phyloP scores from a whole-genome alignment of 208 protist species.

The Crithidia mellificae region DNA sequence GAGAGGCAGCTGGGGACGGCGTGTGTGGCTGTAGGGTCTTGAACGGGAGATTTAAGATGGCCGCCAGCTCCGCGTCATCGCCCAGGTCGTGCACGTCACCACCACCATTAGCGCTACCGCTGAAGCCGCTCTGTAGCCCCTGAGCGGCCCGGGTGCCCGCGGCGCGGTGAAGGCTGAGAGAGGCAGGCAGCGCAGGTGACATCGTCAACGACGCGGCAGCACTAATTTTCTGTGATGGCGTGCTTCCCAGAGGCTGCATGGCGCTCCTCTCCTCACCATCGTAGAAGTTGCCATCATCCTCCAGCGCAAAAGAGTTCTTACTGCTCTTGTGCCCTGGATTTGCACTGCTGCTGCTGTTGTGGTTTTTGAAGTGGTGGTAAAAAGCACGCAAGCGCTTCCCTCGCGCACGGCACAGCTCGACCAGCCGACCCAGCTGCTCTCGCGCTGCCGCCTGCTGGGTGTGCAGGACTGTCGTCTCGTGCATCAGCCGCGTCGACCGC shows the following conservation, averaged over 20 bases:
- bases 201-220: background rate
- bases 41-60: conserved; percentile 20
- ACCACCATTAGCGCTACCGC: background rate
- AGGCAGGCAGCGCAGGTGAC: background rate
- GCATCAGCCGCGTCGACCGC: conserved; percentile 53
- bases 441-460: conserved; percentile 43
- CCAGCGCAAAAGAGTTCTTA: background rate
- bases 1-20: background rate
- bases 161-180: conserved; percentile 14
- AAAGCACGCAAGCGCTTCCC: conserved; percentile 26
- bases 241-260: background rate
- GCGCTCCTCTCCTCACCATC: background rate
- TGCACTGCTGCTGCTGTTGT: background rate
- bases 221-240: background rate
- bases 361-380: conserved; percentile 2
- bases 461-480: conserved; percentile 67
- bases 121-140: background rate
- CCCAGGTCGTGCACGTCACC: conserved; percentile 1
- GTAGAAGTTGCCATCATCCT: background rate
- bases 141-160: background rate
- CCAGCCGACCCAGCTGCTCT: conserved; percentile 39
- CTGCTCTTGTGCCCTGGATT: background rate
- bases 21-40: conserved; percentile 26
- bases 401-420: conserved; percentile 36
- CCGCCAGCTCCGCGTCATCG: conserved; percentile 22